Evolutionary conservation across 2,329 filamentous ascomycete genomes (phyloP).

Genomic region (Fusarium sp.): DNA sequence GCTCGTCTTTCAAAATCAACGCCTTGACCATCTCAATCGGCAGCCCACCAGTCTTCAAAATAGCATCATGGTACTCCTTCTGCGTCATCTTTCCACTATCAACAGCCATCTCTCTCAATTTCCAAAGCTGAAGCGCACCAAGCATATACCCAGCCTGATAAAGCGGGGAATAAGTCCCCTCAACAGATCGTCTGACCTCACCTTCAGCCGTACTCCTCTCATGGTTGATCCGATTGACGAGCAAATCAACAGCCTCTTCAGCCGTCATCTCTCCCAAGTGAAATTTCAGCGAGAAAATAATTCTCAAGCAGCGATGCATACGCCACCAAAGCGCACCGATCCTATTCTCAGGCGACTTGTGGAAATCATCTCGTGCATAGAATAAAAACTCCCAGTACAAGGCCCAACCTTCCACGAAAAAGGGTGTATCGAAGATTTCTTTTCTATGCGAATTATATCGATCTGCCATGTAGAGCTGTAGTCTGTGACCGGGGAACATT

Average conservation of each 20-base stretch:
- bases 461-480: conserved; percentile 30
- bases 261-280: conserved; percentile 30
- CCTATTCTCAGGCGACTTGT: conserved; percentile 14
- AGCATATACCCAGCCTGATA: conserved; percentile 33
- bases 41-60: conserved; percentile 16
- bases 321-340: conserved; percentile 35
- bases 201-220: conserved; percentile 30
- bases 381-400: conserved; percentile 34
- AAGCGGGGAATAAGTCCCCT: conserved; percentile 23
- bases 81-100: conserved; percentile 6
- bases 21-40: conserved; percentile 35
- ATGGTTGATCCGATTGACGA: conserved; percentile 6
- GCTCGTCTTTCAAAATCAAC: conserved; percentile 6
- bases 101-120: conserved; percentile 23
- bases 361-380: conserved; percentile 23
- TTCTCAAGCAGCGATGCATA: conserved; percentile 24
- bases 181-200: conserved; percentile 22
- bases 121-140: conserved; percentile 24
- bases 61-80: conserved; percentile 30
- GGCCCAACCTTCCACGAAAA: conserved; percentile 31
- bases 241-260: conserved; percentile 22
- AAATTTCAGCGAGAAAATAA: conserved; percentile 19
- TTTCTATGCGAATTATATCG: conserved; percentile 26
- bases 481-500: conserved; percentile 25
- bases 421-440: conserved; percentile 21